These are phyloP conservation scores for Paraurostyla sp. DNA, from an alignment of 73 alveolate species.

Conservation along the genomic window DNA sequence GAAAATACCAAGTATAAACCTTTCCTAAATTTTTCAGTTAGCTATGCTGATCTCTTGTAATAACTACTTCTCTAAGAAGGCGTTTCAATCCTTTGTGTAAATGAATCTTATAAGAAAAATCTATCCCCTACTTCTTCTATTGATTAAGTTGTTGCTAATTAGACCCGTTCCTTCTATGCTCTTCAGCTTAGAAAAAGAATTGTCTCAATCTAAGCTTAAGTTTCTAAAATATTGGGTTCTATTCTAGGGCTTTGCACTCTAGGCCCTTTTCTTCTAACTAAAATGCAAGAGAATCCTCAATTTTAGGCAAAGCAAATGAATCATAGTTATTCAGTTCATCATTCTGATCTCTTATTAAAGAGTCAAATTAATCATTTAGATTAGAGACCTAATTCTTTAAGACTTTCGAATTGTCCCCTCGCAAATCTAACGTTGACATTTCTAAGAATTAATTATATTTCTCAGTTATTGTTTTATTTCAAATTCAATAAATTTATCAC, in stretches of 20 bases:
- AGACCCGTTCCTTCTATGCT: conserved; percentile 16
- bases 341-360: conserved; percentile 3
- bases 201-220: background rate
- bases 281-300: conserved; percentile 18
- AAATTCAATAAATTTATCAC: background rate
- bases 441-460: background rate
- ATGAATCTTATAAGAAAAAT: conserved; percentile 21
- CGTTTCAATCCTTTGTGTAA: conserved; percentile 25
- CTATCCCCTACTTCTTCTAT: background rate
- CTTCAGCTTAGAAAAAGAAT: conserved; percentile 11
- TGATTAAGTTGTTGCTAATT: background rate
- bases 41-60: background rate
- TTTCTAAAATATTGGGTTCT: conserved; percentile 32
- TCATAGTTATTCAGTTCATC: background rate
- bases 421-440: conserved; percentile 15
- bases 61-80: conserved; percentile 53
- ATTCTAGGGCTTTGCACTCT: conserved; percentile 19
- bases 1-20: conserved; percentile 49
- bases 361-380: conserved; percentile 16
- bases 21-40: conserved; percentile 8
- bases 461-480: background rate
- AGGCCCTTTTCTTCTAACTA: conserved; percentile 34
- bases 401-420: background rate
- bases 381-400: background rate
- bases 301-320: background rate